Conservation (phyloP, 257 asterid species). For the Echites panduratus region DNA sequence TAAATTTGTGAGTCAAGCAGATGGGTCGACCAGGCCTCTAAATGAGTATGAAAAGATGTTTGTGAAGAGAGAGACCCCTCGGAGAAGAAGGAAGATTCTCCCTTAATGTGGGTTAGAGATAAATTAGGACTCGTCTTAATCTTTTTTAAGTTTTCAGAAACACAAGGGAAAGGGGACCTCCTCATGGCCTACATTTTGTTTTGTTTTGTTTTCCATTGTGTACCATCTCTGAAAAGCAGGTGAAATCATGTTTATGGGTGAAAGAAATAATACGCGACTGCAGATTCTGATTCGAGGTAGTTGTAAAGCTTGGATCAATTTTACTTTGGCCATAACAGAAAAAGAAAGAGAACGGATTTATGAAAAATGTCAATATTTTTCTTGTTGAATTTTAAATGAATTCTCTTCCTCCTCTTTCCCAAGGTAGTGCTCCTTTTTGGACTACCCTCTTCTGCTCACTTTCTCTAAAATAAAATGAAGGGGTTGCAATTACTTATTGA, state of each 20-base stretch:
- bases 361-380: too few relatives aligned
- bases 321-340: too few relatives aligned
- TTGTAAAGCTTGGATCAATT: not conserved
- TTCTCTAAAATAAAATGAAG: too few relatives aligned
- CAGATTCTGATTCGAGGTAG: not conserved
- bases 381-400: too few relatives aligned
- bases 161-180: not conserved
- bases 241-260: conserved; percentile 3
- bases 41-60: conserved; percentile 79
- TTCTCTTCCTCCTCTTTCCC: too few relatives aligned
- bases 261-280: not conserved
- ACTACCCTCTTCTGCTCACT: too few relatives aligned
- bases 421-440: too few relatives aligned
- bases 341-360: too few relatives aligned
- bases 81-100: conserved; percentile 57
- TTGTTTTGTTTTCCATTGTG: not conserved
- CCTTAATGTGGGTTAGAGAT: conserved; percentile 32
- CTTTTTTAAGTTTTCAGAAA: not conserved
- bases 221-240: not conserved
- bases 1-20: conserved; percentile 73
- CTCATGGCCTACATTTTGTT: not conserved
- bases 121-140: not conserved
- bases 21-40: conserved; percentile 87
- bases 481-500: too few relatives aligned
- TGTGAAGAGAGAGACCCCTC: conserved; percentile 84